Base-by-base conservation (phyloP, 106 monocot genomes). In the Posidonia australis region DNA sequence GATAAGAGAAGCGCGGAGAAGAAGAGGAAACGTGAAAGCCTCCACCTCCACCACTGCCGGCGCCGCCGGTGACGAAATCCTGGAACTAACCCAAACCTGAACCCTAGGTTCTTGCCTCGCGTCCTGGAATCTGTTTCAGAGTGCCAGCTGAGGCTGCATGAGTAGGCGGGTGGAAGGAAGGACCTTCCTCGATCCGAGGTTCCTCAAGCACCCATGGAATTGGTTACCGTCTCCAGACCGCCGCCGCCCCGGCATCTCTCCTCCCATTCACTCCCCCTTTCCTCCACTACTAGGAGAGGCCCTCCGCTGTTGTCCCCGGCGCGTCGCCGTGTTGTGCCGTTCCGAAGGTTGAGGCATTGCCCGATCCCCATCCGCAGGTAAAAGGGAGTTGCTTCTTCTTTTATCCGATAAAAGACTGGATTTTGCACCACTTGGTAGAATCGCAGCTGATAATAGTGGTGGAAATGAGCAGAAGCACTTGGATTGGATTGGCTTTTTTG, bases 161-260 rank as follows among this genome's bases (percentile, higher is more conserved):
- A 84, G 71, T 77, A 36, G 77, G 72, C 52, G 19, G 53, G 62
- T 49, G 54, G 62, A 44, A 44, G 63, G 47, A 54, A 62, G 27
- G 43, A n/a, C 19, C 52, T 51, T 44, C 69, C 36, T 70, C 44
- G 69, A 51, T 67, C 60, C 72, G 51, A 63, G 77, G 73, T 74
- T 71, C 72, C 67, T 81, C 41, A 78, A 81, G 67, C 78, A 52
- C 14, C 81, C 81, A 85, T 85, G 81, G 85, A 67, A 71, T 69
- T 69, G 75, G 72, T 72, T 72, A 69, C 29, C 41, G 7, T 79
- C 43, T 65, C 62, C 49, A 32, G 60, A 41, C 30, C 26, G 22
- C 55, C 46, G 20, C 68, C 32, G 2, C 36, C 36, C 36, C 36
- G 36, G 36, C 36, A 7, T 10, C 49, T n/a, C 24, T 51, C 67